phyloP scores from a whole-genome alignment of 805 yeast genomes.

The Candida alai region DNA sequence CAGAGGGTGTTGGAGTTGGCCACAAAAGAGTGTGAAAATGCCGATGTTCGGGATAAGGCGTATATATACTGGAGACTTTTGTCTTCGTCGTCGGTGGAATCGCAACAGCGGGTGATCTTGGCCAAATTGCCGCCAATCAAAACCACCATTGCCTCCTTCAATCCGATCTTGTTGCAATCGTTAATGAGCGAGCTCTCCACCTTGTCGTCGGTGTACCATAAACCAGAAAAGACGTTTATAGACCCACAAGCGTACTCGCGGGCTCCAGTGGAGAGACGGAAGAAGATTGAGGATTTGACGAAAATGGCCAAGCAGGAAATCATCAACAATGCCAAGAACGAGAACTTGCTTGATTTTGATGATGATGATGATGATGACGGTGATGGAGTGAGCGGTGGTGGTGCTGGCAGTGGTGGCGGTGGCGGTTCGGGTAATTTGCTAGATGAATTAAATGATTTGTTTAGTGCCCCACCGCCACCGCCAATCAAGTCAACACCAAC shows the following conservation, averaged over 20 bases:
- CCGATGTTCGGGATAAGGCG: conserved; percentile 79
- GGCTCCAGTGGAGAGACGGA: conserved; percentile 9
- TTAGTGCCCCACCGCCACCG: conserved; percentile 33
- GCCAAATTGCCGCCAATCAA: conserved; percentile 67
- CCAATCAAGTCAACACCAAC: conserved; percentile 9
- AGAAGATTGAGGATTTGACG: conserved; percentile 65
- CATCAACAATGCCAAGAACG: conserved; percentile 60
- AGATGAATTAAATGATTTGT: conserved; percentile 75
- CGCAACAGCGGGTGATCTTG: conserved; percentile 52
- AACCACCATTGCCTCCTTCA: conserved; percentile 67
- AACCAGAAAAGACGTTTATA: conserved; percentile 67
- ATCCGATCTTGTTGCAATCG: conserved; percentile 63
- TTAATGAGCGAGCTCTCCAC: conserved; percentile 76
- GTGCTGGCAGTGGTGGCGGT: conserved; percentile 6
- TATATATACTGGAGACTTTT: conserved; percentile 76
- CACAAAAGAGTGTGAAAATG: conserved; percentile 62
- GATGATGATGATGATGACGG: conserved; percentile 44
- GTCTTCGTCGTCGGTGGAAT: conserved; percentile 40
- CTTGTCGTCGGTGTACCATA: conserved; percentile 84
- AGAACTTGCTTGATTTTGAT: conserved; percentile 82
- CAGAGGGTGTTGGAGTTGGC: conserved; percentile 60
- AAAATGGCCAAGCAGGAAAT: conserved; percentile 75
- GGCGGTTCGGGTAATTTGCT: conserved; percentile 40
- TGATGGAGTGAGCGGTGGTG: conserved; percentile 11
- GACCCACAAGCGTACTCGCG: conserved; percentile 38